Evolutionary conservation across 1,284 basidiomycete species (phyloP), one percentile per base, ranked within the genome.

Genomic region (Schizopora paradoxa): DNA sequence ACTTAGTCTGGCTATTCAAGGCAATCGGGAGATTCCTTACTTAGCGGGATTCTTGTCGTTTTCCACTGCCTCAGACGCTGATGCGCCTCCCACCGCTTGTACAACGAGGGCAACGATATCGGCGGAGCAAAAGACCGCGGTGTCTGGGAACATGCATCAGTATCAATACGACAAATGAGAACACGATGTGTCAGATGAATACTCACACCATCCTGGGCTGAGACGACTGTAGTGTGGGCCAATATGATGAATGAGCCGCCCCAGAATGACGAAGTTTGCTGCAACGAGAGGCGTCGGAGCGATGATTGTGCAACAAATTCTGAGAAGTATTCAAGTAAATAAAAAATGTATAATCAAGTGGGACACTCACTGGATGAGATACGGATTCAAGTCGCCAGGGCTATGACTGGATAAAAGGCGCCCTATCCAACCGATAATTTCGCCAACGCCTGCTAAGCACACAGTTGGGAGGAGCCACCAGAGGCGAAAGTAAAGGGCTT

Each of bases 231-330:
- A 73, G 41, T 68, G 63, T 6, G 61, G 52, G 0, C 75, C 75
- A 5, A 75, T 58, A 2, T 59, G 54, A 0, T 53, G 47, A 36
- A 74, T 71, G 41, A 76, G 58, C 22, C 59, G 56, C 4, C 72
- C 72, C 1, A 77, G 61, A n/a, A 74, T 66, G 37, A 76, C 58
- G 53, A 76, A 76, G 54, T 69, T 70, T 4, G 69, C 72, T 3
- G 73, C 73, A 2, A 73, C 61, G 7, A 76, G 58, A 4, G 73
- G 72, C 0, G 72, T 74, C 6, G 74, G 74, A 4, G 67, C 66
- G 31, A 76, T 59, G 40, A 72, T 67, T 0, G 69, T 70, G 0
- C 60, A 58, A 0, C 61, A 56, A 8, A 72, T 69, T 47, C 71
- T 73, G 22, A 29, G 26, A 19, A 27, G 19, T 6, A 33, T 10